Evolutionary conservation across 768 basidiomycete species (phyloP).

Genomic region (Tephrocybe sp.): DNA sequence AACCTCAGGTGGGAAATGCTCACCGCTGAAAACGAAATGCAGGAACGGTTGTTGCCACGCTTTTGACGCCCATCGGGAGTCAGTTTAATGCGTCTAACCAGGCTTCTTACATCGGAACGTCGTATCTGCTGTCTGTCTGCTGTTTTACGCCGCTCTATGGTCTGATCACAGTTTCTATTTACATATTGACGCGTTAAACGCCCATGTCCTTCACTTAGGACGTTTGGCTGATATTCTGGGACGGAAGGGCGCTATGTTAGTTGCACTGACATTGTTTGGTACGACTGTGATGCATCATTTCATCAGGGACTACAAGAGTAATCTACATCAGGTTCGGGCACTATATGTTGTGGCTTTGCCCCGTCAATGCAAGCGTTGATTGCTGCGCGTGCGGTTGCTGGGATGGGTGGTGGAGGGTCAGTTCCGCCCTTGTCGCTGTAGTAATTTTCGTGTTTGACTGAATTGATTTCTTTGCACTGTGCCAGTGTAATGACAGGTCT

Average conservation of each 20-base stretch:
- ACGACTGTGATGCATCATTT: slow-evolving; percentile 17
- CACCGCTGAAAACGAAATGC: slow-evolving; percentile 14
- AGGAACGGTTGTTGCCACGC: slow-evolving; percentile 88
- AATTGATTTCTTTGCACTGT: slow-evolving; percentile 23
- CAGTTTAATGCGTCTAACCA: slow-evolving; percentile 79
- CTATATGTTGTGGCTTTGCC: slow-evolving; percentile 83
- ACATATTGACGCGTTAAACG: slow-evolving; percentile 9
- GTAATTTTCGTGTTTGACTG: slow-evolving; percentile 20
- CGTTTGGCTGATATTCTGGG: slow-evolving; percentile 84
- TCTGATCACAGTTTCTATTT: slow-evolving; percentile 28
- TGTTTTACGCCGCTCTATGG: slow-evolving; percentile 92
- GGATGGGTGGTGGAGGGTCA: slow-evolving; percentile 91
- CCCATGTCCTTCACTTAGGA: slow-evolving; percentile 46
- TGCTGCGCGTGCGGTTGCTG: slow-evolving; percentile 79
- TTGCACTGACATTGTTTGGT: slow-evolving; percentile 86
- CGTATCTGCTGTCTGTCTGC: slow-evolving; percentile 85
- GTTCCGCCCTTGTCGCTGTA: slow-evolving; percentile 30
- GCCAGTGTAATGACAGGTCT: slow-evolving; percentile 82
- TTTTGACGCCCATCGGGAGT: slow-evolving; percentile 83
- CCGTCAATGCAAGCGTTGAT: slow-evolving; percentile 85
- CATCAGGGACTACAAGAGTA: slow-evolving; percentile 7
- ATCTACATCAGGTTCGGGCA: slow-evolving; percentile 64
- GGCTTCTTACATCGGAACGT: slow-evolving; percentile 85
- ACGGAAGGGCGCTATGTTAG: slow-evolving; percentile 83
- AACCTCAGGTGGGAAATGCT: slow-evolving; percentile 7